Conservation (phyloP, 306 rosid genomes). For the Betula pendula region DNA sequence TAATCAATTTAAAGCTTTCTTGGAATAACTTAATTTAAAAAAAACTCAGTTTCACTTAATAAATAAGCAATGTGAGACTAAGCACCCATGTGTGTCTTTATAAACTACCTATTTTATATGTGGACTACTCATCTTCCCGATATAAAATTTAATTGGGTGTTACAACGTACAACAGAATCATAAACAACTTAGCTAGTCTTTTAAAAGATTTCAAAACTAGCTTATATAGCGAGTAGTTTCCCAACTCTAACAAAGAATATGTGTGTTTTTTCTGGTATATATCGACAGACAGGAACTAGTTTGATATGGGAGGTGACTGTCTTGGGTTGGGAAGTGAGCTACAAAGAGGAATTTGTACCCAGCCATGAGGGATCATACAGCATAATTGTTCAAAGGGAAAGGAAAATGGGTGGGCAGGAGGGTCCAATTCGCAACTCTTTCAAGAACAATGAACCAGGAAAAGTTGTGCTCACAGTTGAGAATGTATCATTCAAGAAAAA, state of each 20-base stretch:
- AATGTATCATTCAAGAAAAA: conserved; percentile 49
- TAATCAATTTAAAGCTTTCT: no score
- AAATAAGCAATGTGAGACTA: no score
- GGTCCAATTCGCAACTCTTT: conserved; percentile 47
- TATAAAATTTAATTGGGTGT: no score
- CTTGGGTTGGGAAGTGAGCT: conserved; percentile 58
- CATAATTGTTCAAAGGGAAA: conserved; percentile 46
- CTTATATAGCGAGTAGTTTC: background rate
- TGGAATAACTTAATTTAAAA: no score
- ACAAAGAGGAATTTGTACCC: conserved; percentile 57
- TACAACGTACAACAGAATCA: no score
- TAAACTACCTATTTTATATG: no score
- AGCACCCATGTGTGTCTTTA: no score
- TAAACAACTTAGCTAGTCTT: background rate
- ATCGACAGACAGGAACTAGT: conserved; percentile 40
- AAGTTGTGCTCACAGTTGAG: conserved; percentile 40
- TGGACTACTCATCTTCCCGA: no score
- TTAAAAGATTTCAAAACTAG: background rate
- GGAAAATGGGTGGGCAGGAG: conserved; percentile 46
- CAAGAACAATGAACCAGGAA: conserved; percentile 49
- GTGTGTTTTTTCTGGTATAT: background rate
- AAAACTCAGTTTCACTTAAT: no score
- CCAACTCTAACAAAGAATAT: background rate
- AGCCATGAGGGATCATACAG: conserved; percentile 52
- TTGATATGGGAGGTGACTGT: conserved; percentile 50